Evolutionary conservation across 139 green algal species (phyloP).

Genomic region (Asterochloris sp.): DNA sequence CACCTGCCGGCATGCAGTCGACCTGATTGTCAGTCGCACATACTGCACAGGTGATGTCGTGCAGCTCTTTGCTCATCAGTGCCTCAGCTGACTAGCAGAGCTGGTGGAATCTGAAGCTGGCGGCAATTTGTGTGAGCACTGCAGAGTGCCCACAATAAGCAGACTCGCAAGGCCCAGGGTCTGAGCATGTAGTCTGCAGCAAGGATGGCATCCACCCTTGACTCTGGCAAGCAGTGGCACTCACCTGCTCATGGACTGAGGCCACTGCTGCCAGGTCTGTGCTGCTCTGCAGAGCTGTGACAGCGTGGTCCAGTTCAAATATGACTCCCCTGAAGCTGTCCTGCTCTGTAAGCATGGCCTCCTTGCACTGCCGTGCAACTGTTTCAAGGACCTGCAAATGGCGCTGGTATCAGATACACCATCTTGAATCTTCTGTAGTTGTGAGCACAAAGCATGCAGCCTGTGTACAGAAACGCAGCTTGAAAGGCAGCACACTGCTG

Average conservation of each 20-base stretch:
- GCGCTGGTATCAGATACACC: neutral
- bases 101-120: too few relatives aligned
- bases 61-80: conserved; percentile 56
- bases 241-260: conserved; percentile 37
- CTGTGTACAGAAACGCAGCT: too few relatives aligned
- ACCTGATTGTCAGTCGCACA: neutral
- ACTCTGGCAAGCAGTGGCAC: too few relatives aligned
- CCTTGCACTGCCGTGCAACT: conserved; percentile 32
- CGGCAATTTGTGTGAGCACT: too few relatives aligned
- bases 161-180: too few relatives aligned
- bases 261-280: conserved; percentile 56
- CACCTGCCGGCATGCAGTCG: conserved; percentile 62
- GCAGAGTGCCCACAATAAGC: too few relatives aligned
- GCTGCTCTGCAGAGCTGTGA: conserved; percentile 32
- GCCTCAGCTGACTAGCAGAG: neutral
- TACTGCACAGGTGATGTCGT: conserved; percentile 23
- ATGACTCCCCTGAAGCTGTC: conserved; percentile 51
- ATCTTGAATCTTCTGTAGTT: neutral
- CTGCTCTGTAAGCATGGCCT: conserved; percentile 65
- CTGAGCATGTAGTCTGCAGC: too few relatives aligned
- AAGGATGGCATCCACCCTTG: too few relatives aligned
- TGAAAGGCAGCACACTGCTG: too few relatives aligned
- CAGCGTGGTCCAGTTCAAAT: conserved; percentile 35
- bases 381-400: conserved; percentile 21
- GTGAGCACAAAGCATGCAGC: too few relatives aligned